Percentiles rank a stretch among this genome's conserved stretches.
These are phyloP conservation scores for Hypomontagnella submonticulosa DNA, from an alignment of 495 filamentous ascomycete genomes.

Conservation along the genomic window DNA sequence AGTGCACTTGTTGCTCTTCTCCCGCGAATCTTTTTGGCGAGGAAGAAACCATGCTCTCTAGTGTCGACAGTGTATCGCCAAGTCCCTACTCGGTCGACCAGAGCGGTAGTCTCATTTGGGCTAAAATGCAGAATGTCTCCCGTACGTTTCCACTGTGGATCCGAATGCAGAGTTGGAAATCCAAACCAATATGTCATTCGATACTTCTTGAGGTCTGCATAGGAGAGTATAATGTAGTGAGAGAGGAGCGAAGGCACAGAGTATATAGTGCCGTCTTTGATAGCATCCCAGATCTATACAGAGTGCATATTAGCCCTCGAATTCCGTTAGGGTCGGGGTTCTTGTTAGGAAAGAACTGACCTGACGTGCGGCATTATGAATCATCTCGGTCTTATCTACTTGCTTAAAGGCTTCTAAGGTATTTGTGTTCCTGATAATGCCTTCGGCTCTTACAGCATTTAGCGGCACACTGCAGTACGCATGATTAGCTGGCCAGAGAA, in stretches of 20 bases:
- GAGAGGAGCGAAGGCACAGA: constrained; percentile 90
- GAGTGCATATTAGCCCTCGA: constrained; percentile 9
- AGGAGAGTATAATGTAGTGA: constrained; percentile 89
- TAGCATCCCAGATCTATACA: constrained; percentile 92
- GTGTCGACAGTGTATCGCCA: constrained; percentile 85
- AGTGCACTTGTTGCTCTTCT: constrained; percentile 27
- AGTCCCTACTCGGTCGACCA: constrained; percentile 83
- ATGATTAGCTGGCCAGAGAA: constrained; percentile 18
- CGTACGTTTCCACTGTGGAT: constrained; percentile 76
- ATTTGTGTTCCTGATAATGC: constrained; percentile 94
- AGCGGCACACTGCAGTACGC: constrained; percentile 69
- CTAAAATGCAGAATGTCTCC: constrained; percentile 64
- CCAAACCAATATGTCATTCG: constrained; percentile 94
- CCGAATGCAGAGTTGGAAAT: constrained; percentile 90
- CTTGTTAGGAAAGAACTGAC: constrained; percentile 58
- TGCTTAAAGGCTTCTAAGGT: constrained; percentile 93
- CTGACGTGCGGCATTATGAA: constrained; percentile 78
- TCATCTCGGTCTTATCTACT: constrained; percentile 74
- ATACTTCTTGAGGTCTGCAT: constrained; percentile 96
- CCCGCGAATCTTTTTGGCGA: constrained; percentile 75
- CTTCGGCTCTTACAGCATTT: constrained; percentile 83
- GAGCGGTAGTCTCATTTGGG: constrained; percentile 71
- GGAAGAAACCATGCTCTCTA: constrained; percentile 91
- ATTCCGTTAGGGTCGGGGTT: background rate
- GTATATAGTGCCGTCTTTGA: constrained; percentile 94